A percentile compares a stretch with the other conserved stretches of the same genome.
Evolutionary conservation across 805 yeast genomes (phyloP).

Genomic region (Pichia insulana): DNA sequence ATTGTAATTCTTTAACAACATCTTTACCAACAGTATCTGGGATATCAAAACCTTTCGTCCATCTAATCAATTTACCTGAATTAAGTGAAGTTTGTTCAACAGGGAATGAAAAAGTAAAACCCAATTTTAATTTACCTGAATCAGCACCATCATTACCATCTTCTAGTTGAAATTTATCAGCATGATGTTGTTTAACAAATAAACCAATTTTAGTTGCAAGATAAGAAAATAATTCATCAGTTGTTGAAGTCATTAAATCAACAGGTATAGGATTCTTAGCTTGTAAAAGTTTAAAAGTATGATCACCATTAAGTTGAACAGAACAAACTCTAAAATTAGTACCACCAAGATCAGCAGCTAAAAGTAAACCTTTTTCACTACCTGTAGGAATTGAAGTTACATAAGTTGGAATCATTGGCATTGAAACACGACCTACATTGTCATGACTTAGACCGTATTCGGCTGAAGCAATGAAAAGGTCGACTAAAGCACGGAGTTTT

Average conservation of each 20-base stretch:
- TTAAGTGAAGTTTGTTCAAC: conserved; percentile 75
- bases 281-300: conserved; percentile 71
- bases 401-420: conserved; percentile 91
- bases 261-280: conserved; percentile 71
- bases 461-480: conserved; percentile 52
- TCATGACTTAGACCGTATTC: conserved; percentile 43
- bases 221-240: conserved; percentile 62
- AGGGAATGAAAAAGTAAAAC: conserved; percentile 93
- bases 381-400: conserved; percentile 85
- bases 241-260: conserved; percentile 59
- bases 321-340: conserved; percentile 95
- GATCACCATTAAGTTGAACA: conserved; percentile 65
- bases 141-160: conserved; percentile 10
- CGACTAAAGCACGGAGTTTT: conserved; percentile 38
- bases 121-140: conserved; percentile 48
- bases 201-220: conserved; percentile 61
- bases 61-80: conserved; percentile 75
- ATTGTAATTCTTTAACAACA: conserved; percentile 66
- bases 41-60: conserved; percentile 95
- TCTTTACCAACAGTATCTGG: conserved; percentile 80
- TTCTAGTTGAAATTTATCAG: conserved; percentile 15
- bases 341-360: conserved; percentile 95
- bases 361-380: conserved; percentile 65
- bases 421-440: conserved; percentile 34
- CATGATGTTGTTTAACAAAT: conserved; percentile 63